Percentiles rank a stretch among this genome's conserved stretches.
Evolutionary conservation across 2,329 filamentous ascomycete species (phyloP).

Genomic region (Penicillium corylophilum): DNA sequence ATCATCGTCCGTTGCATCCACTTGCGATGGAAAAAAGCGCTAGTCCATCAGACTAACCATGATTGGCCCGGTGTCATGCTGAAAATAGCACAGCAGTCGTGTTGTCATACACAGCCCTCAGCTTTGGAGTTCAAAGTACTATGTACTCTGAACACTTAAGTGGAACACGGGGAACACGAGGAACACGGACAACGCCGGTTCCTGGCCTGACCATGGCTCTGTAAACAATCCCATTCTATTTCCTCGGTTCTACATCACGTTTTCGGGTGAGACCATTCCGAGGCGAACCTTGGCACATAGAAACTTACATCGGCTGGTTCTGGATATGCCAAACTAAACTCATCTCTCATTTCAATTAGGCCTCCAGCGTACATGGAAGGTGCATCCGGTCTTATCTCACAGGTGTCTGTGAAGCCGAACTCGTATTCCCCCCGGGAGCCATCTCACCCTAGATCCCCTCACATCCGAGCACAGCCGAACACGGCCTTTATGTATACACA

Average conservation of each 20-base stretch:
- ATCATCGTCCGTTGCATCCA: background rate
- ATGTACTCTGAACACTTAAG: background rate
- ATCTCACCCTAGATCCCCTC: background rate
- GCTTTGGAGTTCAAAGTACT: background rate
- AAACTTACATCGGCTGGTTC: background rate
- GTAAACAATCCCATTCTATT: background rate
- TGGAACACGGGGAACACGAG: no score
- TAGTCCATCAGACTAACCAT: background rate
- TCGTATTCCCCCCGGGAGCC: background rate
- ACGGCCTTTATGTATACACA: conserved; percentile 11
- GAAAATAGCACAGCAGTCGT: conserved; percentile 13
- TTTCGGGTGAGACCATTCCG: background rate
- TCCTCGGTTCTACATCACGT: background rate
- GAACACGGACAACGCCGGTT: background rate
- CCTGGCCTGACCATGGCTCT: background rate
- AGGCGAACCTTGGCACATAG: background rate
- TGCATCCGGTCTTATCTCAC: background rate
- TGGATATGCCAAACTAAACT: background rate
- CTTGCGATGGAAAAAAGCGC: background rate
- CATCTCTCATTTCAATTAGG: background rate
- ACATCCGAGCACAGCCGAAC: conserved; percentile 1
- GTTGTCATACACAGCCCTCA: conserved; percentile 12
- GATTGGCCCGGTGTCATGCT: conserved; percentile 11
- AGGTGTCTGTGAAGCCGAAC: background rate
- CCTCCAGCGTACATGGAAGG: background rate